phyloP scores from a whole-genome alignment of 768 basidiomycete genomes.

The Pleurotus djamor region DNA sequence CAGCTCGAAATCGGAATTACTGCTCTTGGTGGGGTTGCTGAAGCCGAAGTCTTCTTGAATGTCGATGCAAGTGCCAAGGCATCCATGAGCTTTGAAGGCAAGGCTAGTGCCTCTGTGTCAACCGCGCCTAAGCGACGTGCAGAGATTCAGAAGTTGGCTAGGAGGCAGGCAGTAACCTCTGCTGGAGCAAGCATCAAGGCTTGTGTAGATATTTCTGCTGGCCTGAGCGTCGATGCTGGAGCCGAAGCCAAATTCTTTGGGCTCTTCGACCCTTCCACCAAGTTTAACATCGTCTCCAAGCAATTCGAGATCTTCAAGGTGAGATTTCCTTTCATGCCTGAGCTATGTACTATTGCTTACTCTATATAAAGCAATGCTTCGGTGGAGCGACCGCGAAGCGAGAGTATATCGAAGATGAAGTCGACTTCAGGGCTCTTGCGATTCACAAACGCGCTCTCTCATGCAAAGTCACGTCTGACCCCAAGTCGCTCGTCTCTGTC shows the following conservation, averaged over 20 bases:
- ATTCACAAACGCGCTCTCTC: neutral
- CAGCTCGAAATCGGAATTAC: neutral
- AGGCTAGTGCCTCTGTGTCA: conserved; percentile 11
- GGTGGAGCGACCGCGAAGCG: neutral
- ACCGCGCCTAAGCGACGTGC: conserved; percentile 2
- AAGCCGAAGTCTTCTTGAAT: conserved; percentile 13
- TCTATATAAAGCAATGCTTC: neutral
- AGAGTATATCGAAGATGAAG: neutral
- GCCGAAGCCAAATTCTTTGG: conserved; percentile 27
- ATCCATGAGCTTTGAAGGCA: conserved; percentile 18
- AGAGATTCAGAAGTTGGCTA: neutral
- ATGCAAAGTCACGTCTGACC: neutral
- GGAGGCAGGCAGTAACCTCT: neutral
- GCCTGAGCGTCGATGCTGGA: conserved; percentile 25
- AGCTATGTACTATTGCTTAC: neutral
- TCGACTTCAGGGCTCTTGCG: neutral
- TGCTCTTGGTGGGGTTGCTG: conserved; percentile 11
- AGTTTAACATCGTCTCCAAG: conserved; percentile 30
- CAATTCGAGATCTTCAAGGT: conserved; percentile 37
- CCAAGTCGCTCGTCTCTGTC: neutral
- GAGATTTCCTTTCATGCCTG: neutral
- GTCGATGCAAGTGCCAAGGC: conserved; percentile 23
- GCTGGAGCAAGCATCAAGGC: conserved; percentile 18
- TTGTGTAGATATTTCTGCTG: conserved; percentile 28
- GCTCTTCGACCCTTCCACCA: conserved; percentile 22